A percentile compares a stretch with the other conserved stretches of the same genome.
phyloP scores from a whole-genome alignment of 192 early-diverging fungal genomes.

The Coemansia sp. region DNA sequence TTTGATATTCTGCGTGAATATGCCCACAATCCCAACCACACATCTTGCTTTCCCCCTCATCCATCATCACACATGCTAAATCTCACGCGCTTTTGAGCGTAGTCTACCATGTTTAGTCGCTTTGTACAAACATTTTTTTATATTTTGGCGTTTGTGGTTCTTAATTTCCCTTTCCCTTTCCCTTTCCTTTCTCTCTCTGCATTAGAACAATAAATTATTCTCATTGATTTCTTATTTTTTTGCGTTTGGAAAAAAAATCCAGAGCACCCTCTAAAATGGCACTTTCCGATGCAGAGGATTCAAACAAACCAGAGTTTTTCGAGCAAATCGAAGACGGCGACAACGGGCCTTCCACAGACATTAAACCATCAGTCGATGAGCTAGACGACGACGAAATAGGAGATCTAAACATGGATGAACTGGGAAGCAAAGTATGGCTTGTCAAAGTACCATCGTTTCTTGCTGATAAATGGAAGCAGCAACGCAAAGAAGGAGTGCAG shows the following conservation, averaged over 20 bases:
- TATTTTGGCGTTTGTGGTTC: not conserved
- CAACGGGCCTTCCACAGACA: not conserved
- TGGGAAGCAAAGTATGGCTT: constrained; percentile 83
- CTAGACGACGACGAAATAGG: constrained; percentile 64
- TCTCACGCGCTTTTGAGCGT: too few species aligned
- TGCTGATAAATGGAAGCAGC: constrained; percentile 77
- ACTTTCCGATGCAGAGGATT: constrained; percentile 34
- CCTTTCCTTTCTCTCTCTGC: not conserved
- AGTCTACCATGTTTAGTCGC: too few species aligned
- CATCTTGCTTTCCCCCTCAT: too few species aligned
- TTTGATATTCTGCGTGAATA: too few species aligned
- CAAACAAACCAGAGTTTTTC: constrained; percentile 40
- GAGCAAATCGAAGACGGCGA: constrained; percentile 25
- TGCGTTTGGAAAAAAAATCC: not conserved
- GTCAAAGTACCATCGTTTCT: constrained; percentile 92
- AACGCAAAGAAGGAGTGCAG: constrained; percentile 66
- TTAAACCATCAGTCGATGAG: constrained; percentile 5
- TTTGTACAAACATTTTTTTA: not conserved
- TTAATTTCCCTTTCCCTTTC: not conserved
- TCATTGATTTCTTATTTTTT: not conserved
- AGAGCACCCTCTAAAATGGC: constrained; percentile 3
- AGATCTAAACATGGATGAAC: constrained; percentile 66
- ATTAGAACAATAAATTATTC: not conserved
- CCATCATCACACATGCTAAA: too few species aligned
- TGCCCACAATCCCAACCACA: too few species aligned